Conservation (phyloP, 495 filamentous ascomycete species). For the Aspergillus coremiiformis region DNA sequence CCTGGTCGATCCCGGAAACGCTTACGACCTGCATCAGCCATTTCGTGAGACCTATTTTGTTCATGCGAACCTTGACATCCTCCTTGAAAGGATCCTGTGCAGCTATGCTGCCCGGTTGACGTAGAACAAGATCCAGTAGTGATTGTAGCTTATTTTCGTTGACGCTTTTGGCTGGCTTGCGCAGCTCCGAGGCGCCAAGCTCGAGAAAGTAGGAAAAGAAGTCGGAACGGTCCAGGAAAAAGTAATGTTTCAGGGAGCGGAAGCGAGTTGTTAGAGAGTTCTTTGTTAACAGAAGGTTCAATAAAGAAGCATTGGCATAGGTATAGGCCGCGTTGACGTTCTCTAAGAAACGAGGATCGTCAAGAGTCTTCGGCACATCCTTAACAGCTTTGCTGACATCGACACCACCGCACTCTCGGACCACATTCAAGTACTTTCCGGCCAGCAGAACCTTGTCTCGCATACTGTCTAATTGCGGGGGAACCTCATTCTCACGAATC, state of each 20-base stretch:
- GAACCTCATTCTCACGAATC: constrained; percentile 81
- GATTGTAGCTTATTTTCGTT: constrained; percentile 92
- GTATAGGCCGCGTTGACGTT: constrained; percentile 95
- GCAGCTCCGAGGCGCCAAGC: constrained; percentile 75
- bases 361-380: constrained; percentile 85
- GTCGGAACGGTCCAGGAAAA: constrained; percentile 95
- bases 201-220: constrained; percentile 98
- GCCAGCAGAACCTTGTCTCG: constrained; percentile 91
- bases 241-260: constrained; percentile 92
- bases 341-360: constrained; percentile 81
- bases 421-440: constrained; percentile 96
- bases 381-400: constrained; percentile 83
- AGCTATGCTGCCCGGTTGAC: constrained; percentile 89
- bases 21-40: constrained; percentile 94
- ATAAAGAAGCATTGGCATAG: constrained; percentile 87
- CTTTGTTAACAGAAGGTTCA: constrained; percentile 84
- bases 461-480: constrained; percentile 84
- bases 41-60: constrained; percentile 83
- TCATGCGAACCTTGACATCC: constrained; percentile 95
- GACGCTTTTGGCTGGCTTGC: constrained; percentile 77
- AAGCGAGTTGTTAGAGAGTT: constrained; percentile 82
- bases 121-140: constrained; percentile 85
- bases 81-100: constrained; percentile 95
- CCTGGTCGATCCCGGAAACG: constrained; percentile 88
- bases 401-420: constrained; percentile 92